Conservation (phyloP, 2,329 filamentous ascomycete species). For the Rhynchosporium secalis region DNA sequence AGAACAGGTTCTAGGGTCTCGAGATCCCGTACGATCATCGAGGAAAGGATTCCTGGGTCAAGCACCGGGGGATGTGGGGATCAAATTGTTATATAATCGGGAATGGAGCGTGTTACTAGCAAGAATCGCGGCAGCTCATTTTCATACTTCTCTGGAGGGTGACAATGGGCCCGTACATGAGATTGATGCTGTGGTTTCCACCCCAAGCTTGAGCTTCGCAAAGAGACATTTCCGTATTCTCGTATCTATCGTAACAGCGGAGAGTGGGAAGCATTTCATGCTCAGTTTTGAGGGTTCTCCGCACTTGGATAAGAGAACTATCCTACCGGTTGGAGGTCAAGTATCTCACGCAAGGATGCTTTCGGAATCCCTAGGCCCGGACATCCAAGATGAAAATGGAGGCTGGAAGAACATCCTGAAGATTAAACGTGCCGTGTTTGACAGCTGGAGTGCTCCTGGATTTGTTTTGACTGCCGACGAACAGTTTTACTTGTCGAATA, state of each 20-base stretch:
- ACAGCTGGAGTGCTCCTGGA: slow-evolving; percentile 22
- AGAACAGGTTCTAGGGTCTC: slow-evolving; percentile 17
- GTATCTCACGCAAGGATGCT: background rate
- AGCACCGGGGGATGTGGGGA: slow-evolving; percentile 20
- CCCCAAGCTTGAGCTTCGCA: background rate
- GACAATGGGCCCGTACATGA: slow-evolving; percentile 3
- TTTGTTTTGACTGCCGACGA: slow-evolving; percentile 30
- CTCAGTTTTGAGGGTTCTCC: slow-evolving; percentile 22
- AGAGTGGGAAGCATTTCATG: slow-evolving; percentile 22
- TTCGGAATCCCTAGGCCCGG: background rate
- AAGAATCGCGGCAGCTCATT: slow-evolving; percentile 11
- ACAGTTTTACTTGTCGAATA: slow-evolving; percentile 29
- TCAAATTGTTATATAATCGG: slow-evolving; percentile 21
- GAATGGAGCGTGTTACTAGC: slow-evolving; percentile 25
- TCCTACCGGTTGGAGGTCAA: background rate
- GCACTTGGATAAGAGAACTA: slow-evolving; percentile 2
- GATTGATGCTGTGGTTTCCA: slow-evolving; percentile 20
- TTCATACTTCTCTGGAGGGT: slow-evolving; percentile 2
- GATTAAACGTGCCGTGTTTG: slow-evolving; percentile 30
- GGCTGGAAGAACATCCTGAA: slow-evolving; percentile 13
- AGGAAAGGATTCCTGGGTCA: slow-evolving; percentile 16
- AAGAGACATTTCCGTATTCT: slow-evolving; percentile 21
- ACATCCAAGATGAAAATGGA: background rate
- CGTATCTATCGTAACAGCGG: slow-evolving; percentile 19
- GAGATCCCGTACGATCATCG: slow-evolving; percentile 14